These are phyloP conservation scores for Endotrypanum monterogeii DNA, from an alignment of 208 protist species.

Conservation along the genomic window DNA sequence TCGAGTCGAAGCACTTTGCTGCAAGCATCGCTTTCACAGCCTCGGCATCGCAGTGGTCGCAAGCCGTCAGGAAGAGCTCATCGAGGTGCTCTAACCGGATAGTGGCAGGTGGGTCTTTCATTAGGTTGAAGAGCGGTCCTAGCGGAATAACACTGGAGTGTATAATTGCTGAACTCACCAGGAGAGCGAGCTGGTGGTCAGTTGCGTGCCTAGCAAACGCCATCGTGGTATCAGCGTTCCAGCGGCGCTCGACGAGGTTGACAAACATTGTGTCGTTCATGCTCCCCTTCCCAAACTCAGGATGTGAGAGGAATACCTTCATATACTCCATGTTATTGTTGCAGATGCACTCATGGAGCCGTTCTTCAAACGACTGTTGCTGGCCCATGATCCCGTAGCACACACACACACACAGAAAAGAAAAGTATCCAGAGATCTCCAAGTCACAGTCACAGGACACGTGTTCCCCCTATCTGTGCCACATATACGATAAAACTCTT, in stretches of 20 bases:
- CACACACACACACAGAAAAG: too few relatives aligned
- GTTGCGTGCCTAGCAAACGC: constrained; percentile 57
- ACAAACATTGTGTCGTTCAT: constrained; percentile 60
- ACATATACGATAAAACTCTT: too few relatives aligned
- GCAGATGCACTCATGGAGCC: constrained; percentile 62
- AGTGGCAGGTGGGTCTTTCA: constrained; percentile 46
- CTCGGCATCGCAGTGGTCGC: constrained; percentile 66
- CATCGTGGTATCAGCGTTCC: constrained; percentile 48
- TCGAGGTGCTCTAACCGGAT: constrained; percentile 65
- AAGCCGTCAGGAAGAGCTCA: constrained; percentile 67
- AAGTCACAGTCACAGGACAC: too few relatives aligned
- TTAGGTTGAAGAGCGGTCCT: constrained; percentile 46
- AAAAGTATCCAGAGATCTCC: too few relatives aligned
- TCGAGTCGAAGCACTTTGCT: constrained; percentile 57
- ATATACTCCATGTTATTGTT: constrained; percentile 55
- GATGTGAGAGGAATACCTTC: constrained; percentile 33
- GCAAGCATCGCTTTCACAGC: constrained; percentile 59
- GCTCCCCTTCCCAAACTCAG: constrained; percentile 42
- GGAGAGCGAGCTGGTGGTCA: constrained; percentile 70
- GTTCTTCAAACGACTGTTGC: constrained; percentile 39
- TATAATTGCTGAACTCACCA: constrained; percentile 63
- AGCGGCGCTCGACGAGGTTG: constrained; percentile 57
- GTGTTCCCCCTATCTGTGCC: not conserved
- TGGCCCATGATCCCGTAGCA: constrained; percentile 51
- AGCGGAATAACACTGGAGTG: constrained; percentile 58